Evolutionary conservation across 345 rosid species (phyloP).

Genomic region (Sonneratia caseolaris): DNA sequence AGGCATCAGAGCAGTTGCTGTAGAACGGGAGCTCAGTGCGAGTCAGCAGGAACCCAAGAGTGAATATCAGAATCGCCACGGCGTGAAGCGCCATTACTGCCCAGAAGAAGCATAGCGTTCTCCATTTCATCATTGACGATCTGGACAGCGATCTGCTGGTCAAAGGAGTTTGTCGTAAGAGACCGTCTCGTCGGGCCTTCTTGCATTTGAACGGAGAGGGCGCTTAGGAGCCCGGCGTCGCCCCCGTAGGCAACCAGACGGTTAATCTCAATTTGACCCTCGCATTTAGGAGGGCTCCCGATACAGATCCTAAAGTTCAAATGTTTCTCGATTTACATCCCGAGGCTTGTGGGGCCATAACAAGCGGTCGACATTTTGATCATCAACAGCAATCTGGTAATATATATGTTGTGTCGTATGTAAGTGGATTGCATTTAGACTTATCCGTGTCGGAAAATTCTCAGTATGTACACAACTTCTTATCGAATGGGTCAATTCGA

Average conservation of each 20-base stretch:
- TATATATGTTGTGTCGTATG: too few species aligned
- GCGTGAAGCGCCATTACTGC: constrained; percentile 41
- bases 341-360: too few species aligned
- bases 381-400: too few species aligned
- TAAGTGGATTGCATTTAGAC: too few species aligned
- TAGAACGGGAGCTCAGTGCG: constrained; percentile 81
- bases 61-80: constrained; percentile 53
- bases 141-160: not conserved
- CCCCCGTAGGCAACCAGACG: not conserved
- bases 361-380: too few species aligned
- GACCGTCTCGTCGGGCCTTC: not conserved
- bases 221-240: constrained; percentile 1
- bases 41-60: constrained; percentile 79
- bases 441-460: too few species aligned
- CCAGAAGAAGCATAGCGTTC: constrained; percentile 16
- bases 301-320: too few species aligned
- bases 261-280: not conserved
- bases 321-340: too few species aligned
- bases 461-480: too few species aligned
- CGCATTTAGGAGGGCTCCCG: too few species aligned
- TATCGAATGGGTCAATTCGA: too few species aligned
- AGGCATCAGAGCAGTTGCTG: constrained; percentile 58
- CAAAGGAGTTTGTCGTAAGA: not conserved
- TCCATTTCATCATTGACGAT: constrained; percentile 9
- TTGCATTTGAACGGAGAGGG: constrained; percentile 1